Evolutionary conservation across 2,329 filamentous ascomycete genomes (phyloP).

Genomic region (Ceratocystis destructans): DNA sequence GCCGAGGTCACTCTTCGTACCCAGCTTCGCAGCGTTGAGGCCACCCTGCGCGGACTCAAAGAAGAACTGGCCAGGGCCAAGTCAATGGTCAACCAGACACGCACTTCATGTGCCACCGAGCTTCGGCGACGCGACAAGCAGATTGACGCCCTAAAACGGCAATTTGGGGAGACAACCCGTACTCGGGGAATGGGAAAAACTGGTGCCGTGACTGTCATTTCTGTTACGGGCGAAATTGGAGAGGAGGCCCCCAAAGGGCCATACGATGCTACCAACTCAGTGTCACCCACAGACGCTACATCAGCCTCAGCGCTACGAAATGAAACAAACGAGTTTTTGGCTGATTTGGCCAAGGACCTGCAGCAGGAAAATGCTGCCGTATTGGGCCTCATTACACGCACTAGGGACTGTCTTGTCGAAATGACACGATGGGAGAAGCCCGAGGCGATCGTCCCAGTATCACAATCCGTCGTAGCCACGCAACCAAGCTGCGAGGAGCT

Average conservation of each 20-base stretch:
- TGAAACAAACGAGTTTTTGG: constrained; percentile 86
- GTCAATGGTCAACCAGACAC: constrained; percentile 64
- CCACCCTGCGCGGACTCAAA: constrained; percentile 59
- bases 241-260: constrained; percentile 31
- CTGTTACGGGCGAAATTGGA: constrained; percentile 40
- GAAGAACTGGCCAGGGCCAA: constrained; percentile 74
- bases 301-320: constrained; percentile 42
- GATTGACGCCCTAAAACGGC: constrained; percentile 76
- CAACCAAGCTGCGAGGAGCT: constrained; percentile 48
- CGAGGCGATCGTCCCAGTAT: constrained; percentile 22
- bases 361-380: constrained; percentile 87
- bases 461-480: constrained; percentile 19
- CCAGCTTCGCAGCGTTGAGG: constrained; percentile 61
- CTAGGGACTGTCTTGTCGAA: constrained; percentile 56
- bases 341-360: constrained; percentile 64
- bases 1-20: constrained; percentile 56
- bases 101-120: constrained; percentile 78
- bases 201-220: constrained; percentile 43
- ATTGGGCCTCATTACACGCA: constrained; percentile 55
- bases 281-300: neutral
- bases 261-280: neutral
- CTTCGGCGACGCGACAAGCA: constrained; percentile 80
- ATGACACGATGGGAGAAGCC: constrained; percentile 45
- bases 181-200: constrained; percentile 44
- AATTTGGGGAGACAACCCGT: constrained; percentile 58